Conservation (phyloP, 108 stramenopile species). For the Cyclotella sp. region DNA sequence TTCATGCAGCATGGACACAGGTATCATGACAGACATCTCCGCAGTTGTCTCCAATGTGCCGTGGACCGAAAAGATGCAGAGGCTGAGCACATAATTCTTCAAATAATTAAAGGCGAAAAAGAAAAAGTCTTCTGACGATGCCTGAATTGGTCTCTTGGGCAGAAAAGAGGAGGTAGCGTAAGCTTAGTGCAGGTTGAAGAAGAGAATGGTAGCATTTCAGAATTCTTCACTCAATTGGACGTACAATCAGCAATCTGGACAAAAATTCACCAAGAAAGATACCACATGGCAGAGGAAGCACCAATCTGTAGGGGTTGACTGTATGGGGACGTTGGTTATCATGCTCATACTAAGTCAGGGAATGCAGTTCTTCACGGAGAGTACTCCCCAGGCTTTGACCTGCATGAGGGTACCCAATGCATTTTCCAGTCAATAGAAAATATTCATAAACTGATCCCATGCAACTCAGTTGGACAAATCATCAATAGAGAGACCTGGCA, state of each 20-base stretch:
- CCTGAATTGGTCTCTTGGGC: constrained; percentile 13
- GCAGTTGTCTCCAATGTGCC: no score
- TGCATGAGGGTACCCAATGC: background rate
- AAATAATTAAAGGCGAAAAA: constrained; percentile 24
- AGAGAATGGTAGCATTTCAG: background rate
- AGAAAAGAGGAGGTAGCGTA: background rate
- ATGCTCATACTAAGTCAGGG: background rate
- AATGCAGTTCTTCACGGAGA: background rate
- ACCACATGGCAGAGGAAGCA: no score
- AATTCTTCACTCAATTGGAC: background rate
- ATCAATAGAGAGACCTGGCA: background rate
- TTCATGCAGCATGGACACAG: background rate
- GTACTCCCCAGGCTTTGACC: background rate
- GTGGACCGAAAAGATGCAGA: constrained; percentile 15
- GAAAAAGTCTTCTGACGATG: constrained; percentile 21
- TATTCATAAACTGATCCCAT: background rate
- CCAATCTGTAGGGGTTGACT: no score
- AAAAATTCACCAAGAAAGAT: no score
- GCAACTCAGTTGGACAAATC: background rate
- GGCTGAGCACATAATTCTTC: constrained; percentile 17
- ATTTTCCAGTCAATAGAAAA: background rate
- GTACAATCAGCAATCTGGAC: background rate
- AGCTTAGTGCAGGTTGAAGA: constrained; percentile 7
- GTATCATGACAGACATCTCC: no score
- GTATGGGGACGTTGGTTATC: no score